Base-by-base conservation (phyloP, 495 filamentous ascomycete species). In the Rhizodiscina lignyota region DNA sequence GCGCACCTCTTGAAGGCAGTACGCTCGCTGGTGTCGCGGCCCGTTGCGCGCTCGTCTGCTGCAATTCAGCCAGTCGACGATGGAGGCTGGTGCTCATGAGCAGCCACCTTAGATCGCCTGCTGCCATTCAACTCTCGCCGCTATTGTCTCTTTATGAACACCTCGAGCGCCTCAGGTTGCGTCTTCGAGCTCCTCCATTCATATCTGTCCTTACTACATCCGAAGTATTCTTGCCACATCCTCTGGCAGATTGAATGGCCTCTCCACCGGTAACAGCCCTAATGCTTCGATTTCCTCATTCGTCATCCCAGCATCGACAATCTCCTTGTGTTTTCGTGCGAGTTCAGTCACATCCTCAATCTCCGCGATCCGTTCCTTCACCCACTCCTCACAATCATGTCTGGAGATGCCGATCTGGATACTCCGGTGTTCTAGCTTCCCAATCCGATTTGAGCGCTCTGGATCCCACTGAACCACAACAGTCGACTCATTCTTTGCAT, bases 381-480 rank as follows among this genome's bases (percentile, higher is more conserved):
- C 52, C 61, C 63, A 74, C 38, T 44, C 41, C 41, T 40, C 48
- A 10, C 55, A 51, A 32, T 66, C 39, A 4, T 44, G 49, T 21
- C 45, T 50, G n/a, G 58, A 54, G 26, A 76, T 58, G 15, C 73
- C 73, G 42, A 76, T 64, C 57, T 78, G 73, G 30, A 78, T 65
- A 42, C 66, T 68, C 32, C 72, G 51, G 47, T 68, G 60, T 18
- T 37, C 41, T 37, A 72, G 24, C 41, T 38, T 52, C 12, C 43
- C 58, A 17, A 74, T 21, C 22, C 36, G 32, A 5, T 65, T 47
- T 24, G 47, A 49, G 11, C 72, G 37, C 49, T 76, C 72, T 0
- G 72, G 72, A 49, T 76, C 72, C 73, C 72, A 77, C 51, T 77
- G 73, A 5, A 78, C 59, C n/a, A n/a, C n/a, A n/a, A n/a, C n/a